phyloP scores from a whole-genome alignment of 192 early-diverging fungal species.

The Coemansia asiatica region DNA sequence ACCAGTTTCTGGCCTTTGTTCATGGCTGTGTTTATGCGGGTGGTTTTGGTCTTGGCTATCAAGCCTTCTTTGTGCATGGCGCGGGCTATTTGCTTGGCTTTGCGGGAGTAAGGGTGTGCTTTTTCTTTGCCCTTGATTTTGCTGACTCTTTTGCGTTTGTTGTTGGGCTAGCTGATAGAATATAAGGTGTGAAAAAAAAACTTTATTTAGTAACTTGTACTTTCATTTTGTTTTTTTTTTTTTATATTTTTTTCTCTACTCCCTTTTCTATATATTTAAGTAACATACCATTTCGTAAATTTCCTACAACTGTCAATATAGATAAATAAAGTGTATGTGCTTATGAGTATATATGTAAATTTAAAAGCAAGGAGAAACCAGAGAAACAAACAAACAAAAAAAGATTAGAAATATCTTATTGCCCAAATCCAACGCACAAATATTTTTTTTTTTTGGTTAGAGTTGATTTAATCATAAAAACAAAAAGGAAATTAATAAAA shows the following conservation, averaged over 20 bases:
- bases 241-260: too few species aligned
- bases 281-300: too few species aligned
- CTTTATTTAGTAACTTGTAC: neutral
- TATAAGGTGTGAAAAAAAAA: neutral
- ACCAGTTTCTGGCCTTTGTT: slow-evolving; percentile 59
- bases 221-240: neutral
- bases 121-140: slow-evolving; percentile 63
- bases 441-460: neutral
- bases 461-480: too few species aligned
- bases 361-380: too few species aligned
- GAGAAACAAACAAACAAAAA: too few species aligned
- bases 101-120: slow-evolving; percentile 76
- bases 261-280: too few species aligned
- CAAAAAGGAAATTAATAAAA: too few species aligned
- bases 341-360: slow-evolving; percentile 1
- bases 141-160: slow-evolving; percentile 55
- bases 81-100: slow-evolving; percentile 66
- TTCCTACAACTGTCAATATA: too few species aligned
- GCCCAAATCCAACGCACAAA: too few species aligned
- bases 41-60: slow-evolving; percentile 50
- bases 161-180: slow-evolving; percentile 54
- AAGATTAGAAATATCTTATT: neutral
- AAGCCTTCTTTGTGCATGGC: slow-evolving; percentile 59
- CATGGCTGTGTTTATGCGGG: slow-evolving; percentile 37
- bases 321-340: neutral